phyloP scores from a whole-genome alignment of 345 rosid species.

The Ricinus communis region DNA sequence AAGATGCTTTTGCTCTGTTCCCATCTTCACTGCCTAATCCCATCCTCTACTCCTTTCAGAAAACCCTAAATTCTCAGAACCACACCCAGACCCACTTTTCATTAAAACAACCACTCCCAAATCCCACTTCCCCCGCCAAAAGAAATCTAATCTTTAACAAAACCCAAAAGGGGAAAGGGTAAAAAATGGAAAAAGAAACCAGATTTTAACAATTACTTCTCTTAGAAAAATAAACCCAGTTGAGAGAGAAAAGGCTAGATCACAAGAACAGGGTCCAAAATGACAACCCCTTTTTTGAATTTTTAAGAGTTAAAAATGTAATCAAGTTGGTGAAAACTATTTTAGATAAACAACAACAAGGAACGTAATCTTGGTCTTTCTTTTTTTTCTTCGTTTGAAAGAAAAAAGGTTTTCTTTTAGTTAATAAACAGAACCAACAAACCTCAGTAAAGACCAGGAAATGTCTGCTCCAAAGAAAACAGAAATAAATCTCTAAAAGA shows the following conservation, averaged over 20 bases:
- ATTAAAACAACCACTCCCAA: conserved; percentile 24
- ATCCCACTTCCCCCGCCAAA: conserved; percentile 13
- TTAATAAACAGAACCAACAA: conserved; percentile 14
- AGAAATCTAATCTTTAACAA: background rate
- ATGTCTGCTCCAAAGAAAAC: conserved; percentile 17
- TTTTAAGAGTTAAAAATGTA: background rate
- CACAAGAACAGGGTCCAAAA: conserved; percentile 13
- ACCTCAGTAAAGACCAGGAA: conserved; percentile 23
- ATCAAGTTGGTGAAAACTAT: conserved; percentile 1
- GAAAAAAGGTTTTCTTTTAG: too few species aligned
- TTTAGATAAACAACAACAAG: background rate
- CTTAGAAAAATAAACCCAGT: conserved; percentile 14
- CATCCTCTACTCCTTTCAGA: conserved; percentile 29
- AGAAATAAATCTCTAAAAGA: conserved; percentile 11
- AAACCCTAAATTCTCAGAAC: conserved; percentile 29
- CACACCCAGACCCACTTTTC: conserved; percentile 27
- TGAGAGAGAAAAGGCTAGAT: conserved; percentile 11
- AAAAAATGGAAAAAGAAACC: background rate
- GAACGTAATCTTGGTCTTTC: background rate
- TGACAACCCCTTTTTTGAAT: background rate
- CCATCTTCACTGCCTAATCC: conserved; percentile 40
- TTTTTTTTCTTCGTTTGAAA: too few species aligned
- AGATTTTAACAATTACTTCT: conserved; percentile 14
- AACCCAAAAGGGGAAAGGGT: background rate
- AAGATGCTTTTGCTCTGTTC: conserved; percentile 32